Percentiles rank a stretch among this genome's conserved stretches.
Evolutionary conservation across 2,329 filamentous ascomycete species (phyloP).

Genomic region (Paraphoma chrysanthemicola): DNA sequence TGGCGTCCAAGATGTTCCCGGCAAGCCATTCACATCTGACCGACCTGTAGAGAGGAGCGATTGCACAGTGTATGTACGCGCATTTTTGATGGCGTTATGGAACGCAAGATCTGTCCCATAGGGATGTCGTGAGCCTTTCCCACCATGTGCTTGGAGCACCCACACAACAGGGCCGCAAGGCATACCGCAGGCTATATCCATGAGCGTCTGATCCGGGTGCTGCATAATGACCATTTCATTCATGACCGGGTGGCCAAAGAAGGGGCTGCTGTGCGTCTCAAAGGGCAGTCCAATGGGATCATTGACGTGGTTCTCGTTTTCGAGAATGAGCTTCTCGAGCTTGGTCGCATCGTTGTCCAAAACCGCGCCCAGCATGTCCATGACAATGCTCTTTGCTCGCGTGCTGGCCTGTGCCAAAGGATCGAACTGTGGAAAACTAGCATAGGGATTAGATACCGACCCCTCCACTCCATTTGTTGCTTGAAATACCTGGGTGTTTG

Average conservation of each 20-base stretch:
- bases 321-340: constrained; percentile 34
- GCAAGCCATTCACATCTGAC: constrained; percentile 35
- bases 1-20: constrained; percentile 35
- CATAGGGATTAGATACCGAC: neutral
- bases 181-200: constrained; percentile 43
- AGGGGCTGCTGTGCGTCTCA: constrained; percentile 24
- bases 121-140: constrained; percentile 38
- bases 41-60: constrained; percentile 28
- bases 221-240: constrained; percentile 36
- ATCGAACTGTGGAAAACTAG: constrained; percentile 18
- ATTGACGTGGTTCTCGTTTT: constrained; percentile 34
- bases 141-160: constrained; percentile 36
- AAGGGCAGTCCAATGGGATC: constrained; percentile 40
- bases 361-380: constrained; percentile 38
- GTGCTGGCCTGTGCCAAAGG: constrained; percentile 21
- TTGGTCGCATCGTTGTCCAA: constrained; percentile 30
- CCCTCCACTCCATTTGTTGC: no score
- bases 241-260: constrained; percentile 35
- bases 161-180: constrained; percentile 34
- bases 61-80: constrained; percentile 36
- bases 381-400: constrained; percentile 19
- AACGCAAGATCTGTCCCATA: constrained; percentile 41
- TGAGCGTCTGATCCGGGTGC: constrained; percentile 37
- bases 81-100: constrained; percentile 47
- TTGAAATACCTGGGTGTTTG: constrained; percentile 9